These are phyloP conservation scores for Zymoseptoria tritici DNA, from an alignment of 2,329 filamentous ascomycete genomes.

Conservation along the genomic window DNA sequence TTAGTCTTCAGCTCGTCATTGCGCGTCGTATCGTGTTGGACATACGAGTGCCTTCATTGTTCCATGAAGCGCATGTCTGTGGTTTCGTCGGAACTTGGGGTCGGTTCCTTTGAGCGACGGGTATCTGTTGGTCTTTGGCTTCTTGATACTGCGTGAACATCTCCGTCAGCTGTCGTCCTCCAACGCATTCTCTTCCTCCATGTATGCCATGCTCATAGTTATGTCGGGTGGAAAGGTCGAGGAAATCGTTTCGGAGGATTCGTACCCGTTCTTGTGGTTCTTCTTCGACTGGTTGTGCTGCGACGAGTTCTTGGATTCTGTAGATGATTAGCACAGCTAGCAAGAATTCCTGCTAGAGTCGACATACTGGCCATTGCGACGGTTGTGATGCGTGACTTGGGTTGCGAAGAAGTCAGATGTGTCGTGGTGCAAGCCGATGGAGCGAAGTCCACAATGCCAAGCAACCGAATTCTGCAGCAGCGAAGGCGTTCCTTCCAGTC, in stretches of 20 bases:
- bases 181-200: neutral
- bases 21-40: conserved; percentile 18
- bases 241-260: conserved; percentile 19
- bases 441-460: neutral
- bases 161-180: conserved; percentile 6
- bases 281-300: conserved; percentile 98
- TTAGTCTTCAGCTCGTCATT: conserved; percentile 16
- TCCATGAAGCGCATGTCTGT: conserved; percentile 98
- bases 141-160: conserved; percentile 75
- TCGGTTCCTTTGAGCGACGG: conserved; percentile 97
- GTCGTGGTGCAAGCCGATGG: neutral
- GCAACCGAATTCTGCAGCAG: neutral
- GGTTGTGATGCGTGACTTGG: conserved; percentile 12
- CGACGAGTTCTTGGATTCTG: conserved; percentile 99
- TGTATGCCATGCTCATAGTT: neutral
- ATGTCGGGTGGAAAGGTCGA: neutral
- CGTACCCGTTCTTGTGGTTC: conserved; percentile 98
- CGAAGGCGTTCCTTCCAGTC: neutral
- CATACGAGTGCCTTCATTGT: conserved; percentile 95
- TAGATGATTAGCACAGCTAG: conserved; percentile 12
- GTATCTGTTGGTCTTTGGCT: conserved; percentile 98
- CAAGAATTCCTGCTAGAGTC: neutral
- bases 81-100: conserved; percentile 99
- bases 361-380: conserved; percentile 64
- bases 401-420: neutral